These are phyloP conservation scores for Phyllosticta citribraziliensis DNA, from an alignment of 2,329 filamentous ascomycete species.

Conservation along the genomic window DNA sequence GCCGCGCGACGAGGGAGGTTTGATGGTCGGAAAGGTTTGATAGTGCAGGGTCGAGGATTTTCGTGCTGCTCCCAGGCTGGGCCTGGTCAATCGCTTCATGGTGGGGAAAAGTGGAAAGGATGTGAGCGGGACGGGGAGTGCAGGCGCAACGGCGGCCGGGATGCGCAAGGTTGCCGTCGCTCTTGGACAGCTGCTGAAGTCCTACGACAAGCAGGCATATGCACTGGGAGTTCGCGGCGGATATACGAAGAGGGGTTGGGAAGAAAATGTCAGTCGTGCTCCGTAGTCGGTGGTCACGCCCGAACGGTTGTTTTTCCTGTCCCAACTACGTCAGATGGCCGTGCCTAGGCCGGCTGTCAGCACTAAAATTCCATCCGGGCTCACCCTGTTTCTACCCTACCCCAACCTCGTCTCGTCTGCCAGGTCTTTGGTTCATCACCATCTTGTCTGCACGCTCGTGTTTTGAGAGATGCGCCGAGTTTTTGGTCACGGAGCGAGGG, in stretches of 20 bases:
- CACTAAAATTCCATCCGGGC: background rate
- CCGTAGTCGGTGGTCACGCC: background rate
- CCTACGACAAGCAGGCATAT: background rate
- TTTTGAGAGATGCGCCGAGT: background rate
- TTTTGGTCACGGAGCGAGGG: no score
- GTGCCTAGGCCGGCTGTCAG: background rate
- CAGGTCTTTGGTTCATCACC: background rate
- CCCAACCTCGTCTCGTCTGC: background rate
- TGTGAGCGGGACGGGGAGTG: background rate
- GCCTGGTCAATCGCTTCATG: constrained; percentile 6
- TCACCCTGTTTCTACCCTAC: background rate
- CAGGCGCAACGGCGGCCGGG: background rate
- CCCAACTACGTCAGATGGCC: background rate
- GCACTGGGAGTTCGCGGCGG: background rate
- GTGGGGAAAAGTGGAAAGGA: background rate
- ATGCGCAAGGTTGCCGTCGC: background rate
- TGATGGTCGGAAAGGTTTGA: constrained; percentile 65
- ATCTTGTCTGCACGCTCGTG: background rate
- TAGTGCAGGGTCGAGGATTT: constrained; percentile 56
- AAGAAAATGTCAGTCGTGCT: background rate
- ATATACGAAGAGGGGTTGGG: background rate
- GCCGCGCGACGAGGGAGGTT: constrained; percentile 58
- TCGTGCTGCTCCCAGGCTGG: constrained; percentile 25
- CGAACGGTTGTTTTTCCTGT: background rate
- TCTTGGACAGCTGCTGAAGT: background rate